Evolutionary conservation across 2,329 filamentous ascomycete species (phyloP).

Genomic region (Cladosporium halotolerans): DNA sequence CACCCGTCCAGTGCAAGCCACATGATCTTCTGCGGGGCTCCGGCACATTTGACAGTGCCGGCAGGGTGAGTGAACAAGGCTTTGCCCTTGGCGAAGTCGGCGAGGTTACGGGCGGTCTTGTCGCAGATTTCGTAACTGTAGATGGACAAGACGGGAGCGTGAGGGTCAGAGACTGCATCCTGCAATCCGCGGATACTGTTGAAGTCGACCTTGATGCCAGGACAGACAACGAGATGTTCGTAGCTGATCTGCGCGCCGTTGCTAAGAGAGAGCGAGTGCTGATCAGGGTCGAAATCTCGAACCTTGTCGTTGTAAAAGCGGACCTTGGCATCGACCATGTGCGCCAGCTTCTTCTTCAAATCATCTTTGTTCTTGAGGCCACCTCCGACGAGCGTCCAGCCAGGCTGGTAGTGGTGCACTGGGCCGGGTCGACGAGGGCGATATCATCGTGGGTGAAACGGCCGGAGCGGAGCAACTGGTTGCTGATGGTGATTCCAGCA

Average conservation of each 20-base stretch:
- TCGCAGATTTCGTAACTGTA: slow-evolving; percentile 35
- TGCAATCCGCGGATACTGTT: slow-evolving; percentile 15
- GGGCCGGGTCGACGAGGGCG: slow-evolving; percentile 57
- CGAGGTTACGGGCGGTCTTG: slow-evolving; percentile 29
- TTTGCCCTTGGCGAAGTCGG: slow-evolving; percentile 29
- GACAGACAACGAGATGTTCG: slow-evolving; percentile 58
- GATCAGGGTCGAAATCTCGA: slow-evolving; percentile 45
- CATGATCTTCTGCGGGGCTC: slow-evolving; percentile 36
- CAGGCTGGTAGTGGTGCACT: slow-evolving; percentile 63
- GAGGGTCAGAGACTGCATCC: slow-evolving; percentile 30
- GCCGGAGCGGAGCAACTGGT: slow-evolving; percentile 58
- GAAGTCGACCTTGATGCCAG: slow-evolving; percentile 26
- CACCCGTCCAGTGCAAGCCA: slow-evolving; percentile 36
- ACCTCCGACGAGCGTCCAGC: slow-evolving; percentile 63
- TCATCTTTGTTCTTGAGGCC: slow-evolving; percentile 59
- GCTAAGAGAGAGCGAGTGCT: slow-evolving; percentile 51
- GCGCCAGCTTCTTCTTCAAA: slow-evolving; percentile 45
- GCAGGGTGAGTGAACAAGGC: slow-evolving; percentile 35
- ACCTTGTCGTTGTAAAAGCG: slow-evolving; percentile 54
- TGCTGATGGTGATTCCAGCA: slow-evolving; percentile 59
- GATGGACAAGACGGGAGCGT: slow-evolving; percentile 31
- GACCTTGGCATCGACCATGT: slow-evolving; percentile 52
- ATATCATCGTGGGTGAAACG: slow-evolving; percentile 55
- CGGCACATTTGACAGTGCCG: slow-evolving; percentile 35
- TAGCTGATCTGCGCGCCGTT: slow-evolving; percentile 54